Evolutionary conservation across 1,284 basidiomycete species (phyloP).

Genomic region (Malassezia vespertilionis): DNA sequence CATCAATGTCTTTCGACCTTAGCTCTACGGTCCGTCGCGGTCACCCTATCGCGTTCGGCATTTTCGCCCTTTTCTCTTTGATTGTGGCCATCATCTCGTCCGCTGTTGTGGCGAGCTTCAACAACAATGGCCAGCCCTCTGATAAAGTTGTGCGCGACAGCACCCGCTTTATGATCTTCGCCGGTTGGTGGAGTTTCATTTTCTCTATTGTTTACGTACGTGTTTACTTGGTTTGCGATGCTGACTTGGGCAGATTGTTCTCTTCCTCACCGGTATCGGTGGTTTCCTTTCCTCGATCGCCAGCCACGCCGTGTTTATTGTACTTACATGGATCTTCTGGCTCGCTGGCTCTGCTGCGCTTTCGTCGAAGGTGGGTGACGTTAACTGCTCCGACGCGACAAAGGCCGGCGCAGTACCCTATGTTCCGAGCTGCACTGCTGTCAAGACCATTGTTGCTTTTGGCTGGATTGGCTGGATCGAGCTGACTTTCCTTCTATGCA

Average conservation of each 20-base stretch:
- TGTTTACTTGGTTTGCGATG: background rate
- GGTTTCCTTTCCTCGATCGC: constrained; percentile 45
- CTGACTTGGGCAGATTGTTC: constrained; percentile 25
- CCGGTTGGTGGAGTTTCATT: constrained; percentile 44
- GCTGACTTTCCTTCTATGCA: constrained; percentile 33
- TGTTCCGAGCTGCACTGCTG: constrained; percentile 35
- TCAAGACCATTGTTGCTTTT: constrained; percentile 42
- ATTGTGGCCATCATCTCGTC: constrained; percentile 42
- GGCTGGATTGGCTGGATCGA: constrained; percentile 39
- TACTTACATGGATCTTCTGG: constrained; percentile 43
- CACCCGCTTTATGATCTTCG: constrained; percentile 39
- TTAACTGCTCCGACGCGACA: constrained; percentile 13
- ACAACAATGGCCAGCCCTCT: constrained; percentile 29
- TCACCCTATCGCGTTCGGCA: constrained; percentile 38
- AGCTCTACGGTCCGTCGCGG: constrained; percentile 27
- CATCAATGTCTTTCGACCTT: constrained; percentile 13
- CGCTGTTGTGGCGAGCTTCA: constrained; percentile 32
- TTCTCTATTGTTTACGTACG: constrained; percentile 37
- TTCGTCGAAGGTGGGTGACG: constrained; percentile 26
- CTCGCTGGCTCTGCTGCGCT: constrained; percentile 39
- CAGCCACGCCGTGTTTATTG: constrained; percentile 34
- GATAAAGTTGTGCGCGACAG: constrained; percentile 22
- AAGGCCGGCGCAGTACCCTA: constrained; percentile 17
- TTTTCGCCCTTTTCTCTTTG: constrained; percentile 34
- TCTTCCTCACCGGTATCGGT: constrained; percentile 42